Evolutionary conservation across 2,329 filamentous ascomycete genomes (phyloP).

Genomic region (Microcera coccophila): DNA sequence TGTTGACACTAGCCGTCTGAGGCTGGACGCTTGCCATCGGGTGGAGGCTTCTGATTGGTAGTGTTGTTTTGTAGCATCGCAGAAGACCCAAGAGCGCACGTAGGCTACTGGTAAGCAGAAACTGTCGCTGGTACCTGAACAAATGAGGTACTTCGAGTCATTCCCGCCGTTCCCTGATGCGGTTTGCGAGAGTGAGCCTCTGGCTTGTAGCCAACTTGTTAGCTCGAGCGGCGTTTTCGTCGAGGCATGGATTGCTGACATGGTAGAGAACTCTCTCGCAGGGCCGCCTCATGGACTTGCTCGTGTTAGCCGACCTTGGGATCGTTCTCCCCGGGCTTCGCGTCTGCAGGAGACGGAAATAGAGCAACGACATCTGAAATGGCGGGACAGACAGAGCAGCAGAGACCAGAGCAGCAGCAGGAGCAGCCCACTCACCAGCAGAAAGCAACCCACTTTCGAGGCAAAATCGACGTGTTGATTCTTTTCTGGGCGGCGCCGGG

Average conservation of each 20-base stretch:
- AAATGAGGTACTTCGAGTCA: too few relatives aligned
- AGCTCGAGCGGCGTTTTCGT: not conserved
- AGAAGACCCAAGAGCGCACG: not conserved
- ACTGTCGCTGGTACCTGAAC: too few relatives aligned
- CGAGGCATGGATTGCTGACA: not conserved
- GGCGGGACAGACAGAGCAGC: not conserved
- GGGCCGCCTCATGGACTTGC: not conserved
- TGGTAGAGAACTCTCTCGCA: not conserved
- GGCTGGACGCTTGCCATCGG: constrained; percentile 4
- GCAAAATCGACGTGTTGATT: not conserved
- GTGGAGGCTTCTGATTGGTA: constrained; percentile 4
- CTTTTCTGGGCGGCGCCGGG: not conserved
- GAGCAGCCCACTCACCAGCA: not conserved
- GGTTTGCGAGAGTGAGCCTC: too few relatives aligned
- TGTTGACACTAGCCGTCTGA: constrained; percentile 8
- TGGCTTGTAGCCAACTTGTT: not conserved
- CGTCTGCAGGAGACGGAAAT: not conserved
- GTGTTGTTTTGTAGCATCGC: not conserved
- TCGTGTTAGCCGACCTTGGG: not conserved
- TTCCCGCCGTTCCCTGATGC: not conserved
- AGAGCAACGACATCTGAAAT: not conserved
- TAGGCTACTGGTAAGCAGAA: too few relatives aligned
- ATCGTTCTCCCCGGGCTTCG: not conserved
- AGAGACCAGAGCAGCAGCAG: not conserved
- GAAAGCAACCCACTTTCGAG: not conserved